phyloP scores from a whole-genome alignment of 1,284 basidiomycete species.

The Cronartium ribicola region DNA sequence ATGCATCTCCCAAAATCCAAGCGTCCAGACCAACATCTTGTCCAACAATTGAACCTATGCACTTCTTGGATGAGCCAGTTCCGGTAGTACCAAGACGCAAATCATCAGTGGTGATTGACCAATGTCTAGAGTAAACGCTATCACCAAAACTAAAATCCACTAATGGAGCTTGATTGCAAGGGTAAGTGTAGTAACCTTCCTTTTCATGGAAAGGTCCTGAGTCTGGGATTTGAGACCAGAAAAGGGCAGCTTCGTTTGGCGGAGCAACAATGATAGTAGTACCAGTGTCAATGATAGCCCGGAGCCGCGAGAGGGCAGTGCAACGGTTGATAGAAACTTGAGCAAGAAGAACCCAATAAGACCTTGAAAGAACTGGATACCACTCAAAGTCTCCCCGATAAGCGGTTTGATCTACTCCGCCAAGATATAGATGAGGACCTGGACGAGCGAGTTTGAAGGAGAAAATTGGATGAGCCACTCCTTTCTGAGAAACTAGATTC shows the following conservation, averaged over 20 bases:
- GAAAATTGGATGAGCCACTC: not conserved
- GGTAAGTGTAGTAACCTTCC: not conserved
- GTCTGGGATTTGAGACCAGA: not conserved
- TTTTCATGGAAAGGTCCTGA: not conserved
- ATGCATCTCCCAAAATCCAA: too few species aligned
- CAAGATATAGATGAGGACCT: too few species aligned
- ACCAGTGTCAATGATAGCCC: constrained; percentile 3
- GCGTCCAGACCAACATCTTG: too few species aligned
- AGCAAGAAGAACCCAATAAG: not conserved
- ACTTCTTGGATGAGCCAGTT: too few species aligned
- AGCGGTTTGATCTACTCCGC: not conserved
- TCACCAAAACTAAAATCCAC: not conserved
- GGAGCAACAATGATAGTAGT: not conserved
- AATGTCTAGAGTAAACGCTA: too few species aligned
- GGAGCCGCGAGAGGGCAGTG: not conserved
- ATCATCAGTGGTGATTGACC: too few species aligned
- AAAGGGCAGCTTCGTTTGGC: not conserved
- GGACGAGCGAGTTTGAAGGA: too few species aligned
- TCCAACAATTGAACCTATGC: too few species aligned
- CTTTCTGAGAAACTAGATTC: not conserved
- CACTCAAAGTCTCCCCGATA: not conserved
- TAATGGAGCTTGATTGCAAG: not conserved
- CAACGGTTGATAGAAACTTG: not conserved
- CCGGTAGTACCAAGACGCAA: too few species aligned
- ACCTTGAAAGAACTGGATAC: not conserved